Evolutionary conservation across 2,329 filamentous ascomycete genomes (phyloP).

Genomic region (Metarhizium sp.): DNA sequence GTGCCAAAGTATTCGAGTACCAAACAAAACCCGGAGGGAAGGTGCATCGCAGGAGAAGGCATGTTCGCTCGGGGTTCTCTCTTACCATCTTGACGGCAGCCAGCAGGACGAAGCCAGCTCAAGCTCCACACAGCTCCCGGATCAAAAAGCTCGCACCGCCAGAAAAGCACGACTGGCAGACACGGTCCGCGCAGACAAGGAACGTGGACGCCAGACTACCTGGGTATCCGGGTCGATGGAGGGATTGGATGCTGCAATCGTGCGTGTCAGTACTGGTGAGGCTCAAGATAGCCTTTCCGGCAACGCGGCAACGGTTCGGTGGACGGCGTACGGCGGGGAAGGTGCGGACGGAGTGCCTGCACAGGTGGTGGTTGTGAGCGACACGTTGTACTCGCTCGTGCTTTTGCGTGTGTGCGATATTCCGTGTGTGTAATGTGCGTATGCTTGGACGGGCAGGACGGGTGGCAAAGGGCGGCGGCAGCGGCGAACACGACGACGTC

Average conservation of each 20-base stretch:
- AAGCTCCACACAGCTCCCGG: constrained; percentile 5
- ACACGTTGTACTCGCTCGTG: not conserved
- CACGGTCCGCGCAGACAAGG: not conserved
- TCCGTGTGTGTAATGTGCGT: not conserved
- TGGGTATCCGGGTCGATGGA: not conserved
- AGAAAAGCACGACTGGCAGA: constrained; percentile 1
- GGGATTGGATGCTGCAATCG: not conserved
- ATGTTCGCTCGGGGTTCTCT: not conserved
- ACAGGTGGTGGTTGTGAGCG: constrained; percentile 1
- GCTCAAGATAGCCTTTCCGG: constrained; percentile 4
- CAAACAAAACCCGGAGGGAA: not conserved
- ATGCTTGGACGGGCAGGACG: not conserved
- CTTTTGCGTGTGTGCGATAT: not conserved
- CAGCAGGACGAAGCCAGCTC: constrained; percentile 3
- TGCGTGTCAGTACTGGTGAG: not conserved
- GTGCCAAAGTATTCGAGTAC: not conserved
- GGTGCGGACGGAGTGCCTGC: constrained; percentile 3
- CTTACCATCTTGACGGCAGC: constrained; percentile 9
- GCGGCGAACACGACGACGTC: not conserved
- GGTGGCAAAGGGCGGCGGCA: not conserved
- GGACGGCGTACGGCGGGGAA: constrained; percentile 3
- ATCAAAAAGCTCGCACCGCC: constrained; percentile 4
- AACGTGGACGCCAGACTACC: not conserved
- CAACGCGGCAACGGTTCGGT: constrained; percentile 2
- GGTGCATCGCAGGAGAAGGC: constrained; percentile 1